A percentile compares a stretch with the other conserved stretches of the same genome.
Conservation (phyloP, 345 rosid genomes). For the Citrus australasica region DNA sequence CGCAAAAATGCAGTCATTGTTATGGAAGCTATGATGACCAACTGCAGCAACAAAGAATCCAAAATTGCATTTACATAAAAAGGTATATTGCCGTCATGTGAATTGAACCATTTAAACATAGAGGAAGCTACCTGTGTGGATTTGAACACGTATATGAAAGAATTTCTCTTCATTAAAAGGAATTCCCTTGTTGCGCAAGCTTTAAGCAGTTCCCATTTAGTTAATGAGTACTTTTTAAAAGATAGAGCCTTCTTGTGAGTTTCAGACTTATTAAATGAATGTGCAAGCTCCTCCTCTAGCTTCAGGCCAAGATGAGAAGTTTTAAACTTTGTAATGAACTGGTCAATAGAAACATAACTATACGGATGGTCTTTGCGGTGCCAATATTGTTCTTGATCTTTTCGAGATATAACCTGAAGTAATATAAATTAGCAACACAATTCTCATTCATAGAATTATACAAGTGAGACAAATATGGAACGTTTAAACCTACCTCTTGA, state of each 20-base stretch:
- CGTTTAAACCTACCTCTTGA: conserved; percentile 33
- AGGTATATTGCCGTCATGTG: neutral
- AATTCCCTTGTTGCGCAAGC: conserved; percentile 39
- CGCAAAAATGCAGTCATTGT: conserved; percentile 52
- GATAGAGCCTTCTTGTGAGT: conserved; percentile 31
- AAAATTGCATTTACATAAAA: neutral
- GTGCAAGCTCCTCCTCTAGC: conserved; percentile 23
- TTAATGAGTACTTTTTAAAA: conserved; percentile 22
- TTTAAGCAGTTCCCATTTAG: conserved; percentile 32
- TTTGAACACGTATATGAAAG: conserved; percentile 36
- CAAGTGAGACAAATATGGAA: neutral
- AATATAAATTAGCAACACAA: neutral
- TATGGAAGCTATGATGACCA: conserved; percentile 45
- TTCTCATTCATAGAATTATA: neutral
- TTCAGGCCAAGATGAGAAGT: conserved; percentile 25
- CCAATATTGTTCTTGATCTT: conserved; percentile 54
- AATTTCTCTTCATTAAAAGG: conserved; percentile 22
- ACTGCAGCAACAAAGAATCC: conserved; percentile 22
- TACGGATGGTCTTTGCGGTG: conserved; percentile 18
- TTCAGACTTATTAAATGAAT: conserved; percentile 29
- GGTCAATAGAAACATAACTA: conserved; percentile 24
- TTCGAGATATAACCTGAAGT: conserved; percentile 38
- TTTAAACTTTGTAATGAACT: conserved; percentile 30
- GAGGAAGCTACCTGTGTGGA: conserved; percentile 24
- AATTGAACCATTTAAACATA: neutral